A percentile compares a stretch with the other conserved stretches of the same genome.
phyloP scores from a whole-genome alignment of 2,329 filamentous ascomycete species.

The Berkeleyomyces basicola region DNA sequence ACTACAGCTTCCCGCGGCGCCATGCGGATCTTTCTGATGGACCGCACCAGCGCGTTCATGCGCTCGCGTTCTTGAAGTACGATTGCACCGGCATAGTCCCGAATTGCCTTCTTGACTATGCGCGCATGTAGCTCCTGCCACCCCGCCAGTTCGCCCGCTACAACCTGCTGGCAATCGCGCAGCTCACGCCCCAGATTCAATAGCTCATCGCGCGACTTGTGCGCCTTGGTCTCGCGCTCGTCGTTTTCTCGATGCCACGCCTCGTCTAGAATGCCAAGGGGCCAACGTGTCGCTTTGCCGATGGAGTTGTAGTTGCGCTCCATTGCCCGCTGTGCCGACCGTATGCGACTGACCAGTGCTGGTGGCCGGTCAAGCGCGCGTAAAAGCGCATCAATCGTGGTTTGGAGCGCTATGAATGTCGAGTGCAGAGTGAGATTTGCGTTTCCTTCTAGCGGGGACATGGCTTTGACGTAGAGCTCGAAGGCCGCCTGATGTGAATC shows the following conservation, averaged over 20 bases:
- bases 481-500: constrained; percentile 51
- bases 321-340: constrained; percentile 55
- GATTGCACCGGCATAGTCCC: constrained; percentile 60
- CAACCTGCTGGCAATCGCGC: constrained; percentile 81
- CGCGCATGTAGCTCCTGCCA: constrained; percentile 84
- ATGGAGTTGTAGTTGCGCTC: constrained; percentile 64
- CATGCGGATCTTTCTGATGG: constrained; percentile 44
- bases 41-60: constrained; percentile 64
- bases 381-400: constrained; percentile 68
- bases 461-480: constrained; percentile 50
- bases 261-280: constrained; percentile 69
- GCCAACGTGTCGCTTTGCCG: constrained; percentile 61
- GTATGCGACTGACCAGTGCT: constrained; percentile 60
- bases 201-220: constrained; percentile 52
- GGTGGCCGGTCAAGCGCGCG: constrained; percentile 63
- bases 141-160: constrained; percentile 76
- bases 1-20: not conserved
- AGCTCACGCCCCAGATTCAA: constrained; percentile 65
- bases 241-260: constrained; percentile 66
- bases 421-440: constrained; percentile 60
- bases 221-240: constrained; percentile 68
- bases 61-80: constrained; percentile 65
- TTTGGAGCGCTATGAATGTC: constrained; percentile 62
- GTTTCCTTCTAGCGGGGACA: constrained; percentile 51
- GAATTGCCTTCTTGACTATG: constrained; percentile 57